These are phyloP conservation scores for Nothopassalora personata DNA, from an alignment of 2,329 filamentous ascomycete genomes.

Conservation along the genomic window DNA sequence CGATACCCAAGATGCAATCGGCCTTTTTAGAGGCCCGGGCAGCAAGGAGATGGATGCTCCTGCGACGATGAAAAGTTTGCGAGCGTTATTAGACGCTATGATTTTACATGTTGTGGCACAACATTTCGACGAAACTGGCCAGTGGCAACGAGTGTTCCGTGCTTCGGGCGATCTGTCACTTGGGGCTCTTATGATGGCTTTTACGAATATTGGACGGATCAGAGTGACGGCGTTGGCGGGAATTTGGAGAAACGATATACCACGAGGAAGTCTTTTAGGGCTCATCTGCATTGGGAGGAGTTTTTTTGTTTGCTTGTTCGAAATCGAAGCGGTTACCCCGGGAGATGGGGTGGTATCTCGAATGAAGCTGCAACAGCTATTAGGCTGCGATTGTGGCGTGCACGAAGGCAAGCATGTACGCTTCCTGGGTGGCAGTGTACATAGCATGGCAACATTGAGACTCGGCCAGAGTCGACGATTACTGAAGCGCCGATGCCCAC, in stretches of 20 bases:
- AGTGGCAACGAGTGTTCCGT: not conserved
- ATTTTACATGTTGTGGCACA: constrained; percentile 18
- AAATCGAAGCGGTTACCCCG: too few species aligned
- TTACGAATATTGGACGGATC: not conserved
- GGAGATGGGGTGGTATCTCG: not conserved
- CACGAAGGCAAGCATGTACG: not conserved
- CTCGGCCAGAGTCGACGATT: not conserved
- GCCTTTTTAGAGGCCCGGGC: constrained; percentile 24
- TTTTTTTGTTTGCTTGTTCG: not conserved
- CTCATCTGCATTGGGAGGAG: not conserved
- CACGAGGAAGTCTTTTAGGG: constrained; percentile 6
- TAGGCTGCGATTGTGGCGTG: not conserved
- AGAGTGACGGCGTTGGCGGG: constrained; percentile 1
- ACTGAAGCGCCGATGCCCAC: not conserved
- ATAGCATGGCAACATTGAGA: constrained; percentile 1
- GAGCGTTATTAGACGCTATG: constrained; percentile 23
- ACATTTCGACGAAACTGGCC: constrained; percentile 1
- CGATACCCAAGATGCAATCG: constrained; percentile 21
- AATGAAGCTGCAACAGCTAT: not conserved
- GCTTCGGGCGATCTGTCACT: constrained; percentile 1
- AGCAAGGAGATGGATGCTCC: constrained; percentile 6
- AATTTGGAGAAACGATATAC: constrained; percentile 4
- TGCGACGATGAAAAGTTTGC: constrained; percentile 13
- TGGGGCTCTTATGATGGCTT: constrained; percentile 1
- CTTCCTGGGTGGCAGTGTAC: not conserved